Evolutionary conservation across 2,329 filamentous ascomycete species (phyloP).

Genomic region (Fusarium sublunatum): DNA sequence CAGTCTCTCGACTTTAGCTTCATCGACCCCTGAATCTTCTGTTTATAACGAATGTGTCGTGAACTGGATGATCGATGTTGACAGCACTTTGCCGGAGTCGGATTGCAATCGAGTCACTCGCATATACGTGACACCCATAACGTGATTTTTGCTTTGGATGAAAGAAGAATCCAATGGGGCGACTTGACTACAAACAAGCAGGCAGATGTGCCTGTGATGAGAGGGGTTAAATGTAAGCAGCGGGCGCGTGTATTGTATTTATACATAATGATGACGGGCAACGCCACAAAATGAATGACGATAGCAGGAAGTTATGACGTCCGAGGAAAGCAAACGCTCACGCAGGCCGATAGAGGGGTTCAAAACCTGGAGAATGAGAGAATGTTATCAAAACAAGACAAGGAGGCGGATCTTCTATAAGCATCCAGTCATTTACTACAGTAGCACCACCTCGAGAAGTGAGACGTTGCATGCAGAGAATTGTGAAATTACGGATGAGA

Average conservation of each 20-base stretch:
- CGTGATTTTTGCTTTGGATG: background rate
- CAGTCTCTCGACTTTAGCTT: conserved; percentile 50
- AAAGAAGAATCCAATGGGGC: background rate
- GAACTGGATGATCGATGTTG: background rate
- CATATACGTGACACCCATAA: too few species aligned
- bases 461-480: background rate
- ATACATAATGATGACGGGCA: background rate
- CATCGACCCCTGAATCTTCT: conserved; percentile 24
- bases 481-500: background rate
- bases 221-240: background rate
- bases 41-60: background rate
- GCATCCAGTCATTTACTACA: background rate
- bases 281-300: background rate
- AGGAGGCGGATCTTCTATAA: background rate
- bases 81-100: too few species aligned
- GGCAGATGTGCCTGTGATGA: background rate
- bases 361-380: background rate
- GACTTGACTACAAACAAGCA: background rate
- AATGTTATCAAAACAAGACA: background rate
- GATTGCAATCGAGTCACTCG: background rate
- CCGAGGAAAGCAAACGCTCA: conserved; percentile 2
- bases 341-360: background rate
- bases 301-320: background rate
- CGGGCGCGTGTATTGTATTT: background rate
- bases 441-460: background rate